Evolutionary conservation across 1,139 yeast genomes (phyloP), one percentile per base, ranked within the genome.

Genomic region (Torulaspora pretoriensis): DNA sequence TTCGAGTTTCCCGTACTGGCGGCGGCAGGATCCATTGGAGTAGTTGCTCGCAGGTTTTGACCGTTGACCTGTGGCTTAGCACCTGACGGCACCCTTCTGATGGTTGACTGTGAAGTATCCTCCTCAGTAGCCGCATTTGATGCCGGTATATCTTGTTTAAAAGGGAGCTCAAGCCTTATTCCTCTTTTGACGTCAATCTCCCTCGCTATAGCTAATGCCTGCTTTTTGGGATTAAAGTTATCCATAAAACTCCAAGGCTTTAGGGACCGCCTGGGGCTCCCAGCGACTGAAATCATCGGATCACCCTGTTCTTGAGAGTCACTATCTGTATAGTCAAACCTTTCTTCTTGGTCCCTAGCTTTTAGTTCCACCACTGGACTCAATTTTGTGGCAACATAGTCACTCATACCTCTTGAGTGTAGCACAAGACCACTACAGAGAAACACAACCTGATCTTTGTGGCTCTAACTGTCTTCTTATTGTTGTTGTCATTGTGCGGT

Each of bases 201-300:
- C 22, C 51, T 42, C 2, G 58, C 58, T 17, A 53, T 45, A 8
- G 54, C 56, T 12, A 54, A 40, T 13, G 56, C 54, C 30, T 52
- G 53, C 14, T 53, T 47, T 38, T 52, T 53, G 8, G 55, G 55
- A 26, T 47, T 51, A 3, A 54, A 44, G 13, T 47, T 47, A 29
- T 52, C 53, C 38, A 54, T 53, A 37, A 53, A 54, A n/a, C 50
- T 46, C 49, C 49, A 46, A 7, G 49, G 45, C 30, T 40, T 43
- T 14, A 44, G 40, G n/a, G n/a, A 8, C 10, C 43, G 43, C 26
- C 40, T 34, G 10, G 49, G 49, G 22, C 49, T 46, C 13, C 47
- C 47, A 23, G 45, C 37, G 12, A 45, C 43, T 17, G 43, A 43
- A 10, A 46, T 44, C 49, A 46, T 46, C 12, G 45, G 34, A 16